Conservation (phyloP, 2,329 filamentous ascomycete species). For the Fonsecaea nubica region DNA sequence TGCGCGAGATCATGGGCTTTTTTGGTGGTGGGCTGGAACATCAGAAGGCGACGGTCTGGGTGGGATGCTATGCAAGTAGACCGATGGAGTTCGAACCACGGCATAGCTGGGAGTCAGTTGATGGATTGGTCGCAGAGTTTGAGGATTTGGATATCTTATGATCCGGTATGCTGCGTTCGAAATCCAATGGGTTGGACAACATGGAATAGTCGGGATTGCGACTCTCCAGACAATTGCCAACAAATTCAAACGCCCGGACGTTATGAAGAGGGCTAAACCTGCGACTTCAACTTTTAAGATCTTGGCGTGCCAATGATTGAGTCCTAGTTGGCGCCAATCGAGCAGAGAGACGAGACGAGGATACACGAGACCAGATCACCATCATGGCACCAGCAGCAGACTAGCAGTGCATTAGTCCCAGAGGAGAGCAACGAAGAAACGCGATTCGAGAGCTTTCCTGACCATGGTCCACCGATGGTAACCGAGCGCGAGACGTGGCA, state of each 20-base stretch:
- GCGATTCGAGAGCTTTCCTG: background rate
- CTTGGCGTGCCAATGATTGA: slow-evolving; percentile 1
- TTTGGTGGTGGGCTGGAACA: slow-evolving; percentile 64
- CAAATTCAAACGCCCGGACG: background rate
- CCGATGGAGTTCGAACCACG: slow-evolving; percentile 49
- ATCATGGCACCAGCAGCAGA: background rate
- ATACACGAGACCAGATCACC: background rate
- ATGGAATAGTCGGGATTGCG: background rate
- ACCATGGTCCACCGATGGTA: background rate
- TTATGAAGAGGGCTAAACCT: background rate
- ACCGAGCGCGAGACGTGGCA: background rate
- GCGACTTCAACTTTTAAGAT: background rate
- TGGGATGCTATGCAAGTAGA: slow-evolving; percentile 65
- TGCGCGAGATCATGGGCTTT: slow-evolving; percentile 67
- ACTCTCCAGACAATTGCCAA: background rate
- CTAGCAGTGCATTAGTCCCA: background rate
- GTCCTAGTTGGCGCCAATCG: background rate
- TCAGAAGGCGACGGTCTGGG: slow-evolving; percentile 61
- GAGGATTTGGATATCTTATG: slow-evolving; percentile 59
- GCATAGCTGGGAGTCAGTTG: slow-evolving; percentile 41
- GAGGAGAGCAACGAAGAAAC: background rate
- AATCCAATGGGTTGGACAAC: background rate
- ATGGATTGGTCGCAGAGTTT: slow-evolving; percentile 57
- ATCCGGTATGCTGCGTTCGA: slow-evolving; percentile 17
- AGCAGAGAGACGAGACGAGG: background rate